These are phyloP conservation scores for Fusarium oligoseptatum DNA, from an alignment of 2,329 filamentous ascomycete genomes.

Conservation along the genomic window DNA sequence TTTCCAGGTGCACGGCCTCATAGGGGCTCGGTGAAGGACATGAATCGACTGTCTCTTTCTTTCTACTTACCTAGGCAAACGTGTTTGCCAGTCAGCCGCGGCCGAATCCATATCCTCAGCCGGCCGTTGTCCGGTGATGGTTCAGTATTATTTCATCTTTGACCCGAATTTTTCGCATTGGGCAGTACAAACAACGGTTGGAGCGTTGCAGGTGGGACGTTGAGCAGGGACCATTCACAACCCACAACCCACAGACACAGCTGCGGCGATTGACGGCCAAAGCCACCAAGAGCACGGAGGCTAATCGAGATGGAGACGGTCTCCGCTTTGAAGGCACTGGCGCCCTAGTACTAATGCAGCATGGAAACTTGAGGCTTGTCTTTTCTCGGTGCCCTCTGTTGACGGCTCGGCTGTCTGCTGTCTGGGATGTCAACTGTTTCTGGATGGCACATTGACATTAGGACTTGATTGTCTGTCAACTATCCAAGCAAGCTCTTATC, in stretches of 20 bases:
- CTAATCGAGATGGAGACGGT: conserved; percentile 32
- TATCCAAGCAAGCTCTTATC: background rate
- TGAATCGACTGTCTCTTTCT: background rate
- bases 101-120: background rate
- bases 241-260: conserved; percentile 9
- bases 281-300: conserved; percentile 26
- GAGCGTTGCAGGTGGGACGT: conserved; percentile 14
- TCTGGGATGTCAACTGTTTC: background rate
- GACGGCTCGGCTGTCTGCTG: background rate
- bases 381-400: conserved; percentile 30
- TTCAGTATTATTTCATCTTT: background rate
- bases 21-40: background rate
- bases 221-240: conserved; percentile 30
- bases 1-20: conserved; percentile 7
- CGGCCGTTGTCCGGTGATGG: background rate
- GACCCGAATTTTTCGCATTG: background rate
- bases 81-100: background rate
- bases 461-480: background rate
- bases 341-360: conserved; percentile 33
- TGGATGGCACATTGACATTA: background rate
- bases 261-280: conserved; percentile 31
- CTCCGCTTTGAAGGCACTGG: conserved; percentile 10
- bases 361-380: conserved; percentile 21
- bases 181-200: conserved; percentile 11
- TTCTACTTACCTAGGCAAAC: background rate